These are phyloP conservation scores for Teunomyces barrocoloradensis DNA, from an alignment of 805 yeast genomes.

Conservation along the genomic window DNA sequence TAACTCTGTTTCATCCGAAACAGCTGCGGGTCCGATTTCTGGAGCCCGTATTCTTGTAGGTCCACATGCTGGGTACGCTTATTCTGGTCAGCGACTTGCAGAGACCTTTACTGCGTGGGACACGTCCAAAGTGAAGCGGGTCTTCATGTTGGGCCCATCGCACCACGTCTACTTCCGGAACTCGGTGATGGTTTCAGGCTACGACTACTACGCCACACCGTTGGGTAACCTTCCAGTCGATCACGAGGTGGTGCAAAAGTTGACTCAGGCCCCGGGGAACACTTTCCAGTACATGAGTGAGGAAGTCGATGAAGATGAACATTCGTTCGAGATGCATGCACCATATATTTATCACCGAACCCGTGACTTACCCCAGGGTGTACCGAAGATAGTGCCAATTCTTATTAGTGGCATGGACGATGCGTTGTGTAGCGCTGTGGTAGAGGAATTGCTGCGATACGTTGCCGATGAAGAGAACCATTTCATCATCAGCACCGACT, in stretches of 20 bases:
- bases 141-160: constrained; percentile 88
- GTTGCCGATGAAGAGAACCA: constrained; percentile 55
- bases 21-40: constrained; percentile 6
- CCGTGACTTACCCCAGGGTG: constrained; percentile 25
- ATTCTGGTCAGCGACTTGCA: constrained; percentile 75
- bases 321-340: constrained; percentile 91
- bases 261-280: constrained; percentile 31
- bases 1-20: constrained; percentile 25
- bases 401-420: constrained; percentile 66
- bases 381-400: constrained; percentile 67
- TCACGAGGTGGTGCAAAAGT: constrained; percentile 33
- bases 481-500: constrained; percentile 83
- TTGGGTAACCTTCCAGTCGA: constrained; percentile 75
- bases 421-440: constrained; percentile 43
- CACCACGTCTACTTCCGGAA: constrained; percentile 82
- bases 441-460: constrained; percentile 49
- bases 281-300: constrained; percentile 55
- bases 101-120: constrained; percentile 76
- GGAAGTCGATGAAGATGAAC: constrained; percentile 77
- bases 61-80: constrained; percentile 87
- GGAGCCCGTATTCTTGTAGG: constrained; percentile 44
- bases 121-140: constrained; percentile 50
- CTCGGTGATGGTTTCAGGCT: constrained; percentile 52
- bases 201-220: constrained; percentile 70
- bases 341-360: constrained; percentile 64